Evolutionary conservation across 352 stramenopile genomes (phyloP).

Genomic region (Saprolegnia parasitica): DNA sequence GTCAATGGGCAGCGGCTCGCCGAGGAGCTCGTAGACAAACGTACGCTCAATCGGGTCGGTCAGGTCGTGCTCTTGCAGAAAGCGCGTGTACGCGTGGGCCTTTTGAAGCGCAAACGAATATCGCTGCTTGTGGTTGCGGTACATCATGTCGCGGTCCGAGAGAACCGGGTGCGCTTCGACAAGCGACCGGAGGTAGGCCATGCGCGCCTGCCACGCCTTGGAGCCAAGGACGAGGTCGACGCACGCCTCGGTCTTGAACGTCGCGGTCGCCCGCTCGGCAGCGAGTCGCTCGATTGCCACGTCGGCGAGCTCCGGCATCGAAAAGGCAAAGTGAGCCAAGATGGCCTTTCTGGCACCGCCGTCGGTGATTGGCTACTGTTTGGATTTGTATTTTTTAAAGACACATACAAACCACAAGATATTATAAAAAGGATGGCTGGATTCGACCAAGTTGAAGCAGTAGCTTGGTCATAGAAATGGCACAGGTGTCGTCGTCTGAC

Average conservation of each 20-base stretch:
- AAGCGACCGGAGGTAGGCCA: constrained; percentile 41
- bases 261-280: constrained; percentile 29
- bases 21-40: constrained; percentile 41
- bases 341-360: neutral
- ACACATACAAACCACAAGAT: neutral
- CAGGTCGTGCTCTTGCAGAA: constrained; percentile 37
- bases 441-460: neutral
- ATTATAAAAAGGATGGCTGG: neutral
- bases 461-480: neutral
- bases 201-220: constrained; percentile 36
- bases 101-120: constrained; percentile 41
- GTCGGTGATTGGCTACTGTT: neutral
- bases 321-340: neutral
- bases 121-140: constrained; percentile 41
- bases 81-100: constrained; percentile 38
- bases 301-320: constrained; percentile 4
- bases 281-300: neutral
- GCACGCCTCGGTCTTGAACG: constrained; percentile 37
- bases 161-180: constrained; percentile 42
- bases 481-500: too few relatives aligned
- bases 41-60: constrained; percentile 36
- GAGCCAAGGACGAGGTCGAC: constrained; percentile 37
- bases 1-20: constrained; percentile 44
- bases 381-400: neutral
- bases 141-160: constrained; percentile 43